Evolutionary conservation across 2,329 filamentous ascomycete species (phyloP).

Genomic region (Fusarium anthophilum): DNA sequence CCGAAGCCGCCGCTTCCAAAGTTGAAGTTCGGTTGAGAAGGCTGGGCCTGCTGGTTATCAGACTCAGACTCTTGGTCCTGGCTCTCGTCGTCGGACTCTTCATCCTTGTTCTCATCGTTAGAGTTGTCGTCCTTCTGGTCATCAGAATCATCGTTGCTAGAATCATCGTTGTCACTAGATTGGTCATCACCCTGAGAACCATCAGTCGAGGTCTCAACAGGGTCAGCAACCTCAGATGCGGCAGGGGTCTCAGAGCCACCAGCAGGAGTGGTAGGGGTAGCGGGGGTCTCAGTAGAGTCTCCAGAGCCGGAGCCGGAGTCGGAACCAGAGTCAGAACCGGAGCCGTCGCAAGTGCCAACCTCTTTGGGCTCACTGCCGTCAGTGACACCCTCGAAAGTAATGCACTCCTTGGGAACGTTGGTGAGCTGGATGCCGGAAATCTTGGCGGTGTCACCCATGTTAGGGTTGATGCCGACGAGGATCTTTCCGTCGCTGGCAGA

Average conservation of each 20-base stretch:
- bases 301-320: slow-evolving; percentile 2
- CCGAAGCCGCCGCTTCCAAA: slow-evolving; percentile 3
- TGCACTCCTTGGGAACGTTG: slow-evolving; percentile 32
- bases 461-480: slow-evolving; percentile 54
- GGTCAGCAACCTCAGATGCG: background rate
- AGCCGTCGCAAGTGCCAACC: slow-evolving; percentile 33
- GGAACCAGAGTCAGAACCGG: background rate
- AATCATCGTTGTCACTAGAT: background rate
- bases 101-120: background rate
- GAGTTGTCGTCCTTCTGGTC: background rate
- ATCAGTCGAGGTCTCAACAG: slow-evolving; percentile 3
- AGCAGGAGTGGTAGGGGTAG: slow-evolving; percentile 10
- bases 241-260: background rate
- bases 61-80: background rate
- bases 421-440: slow-evolving; percentile 36
- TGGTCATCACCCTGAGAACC: background rate
- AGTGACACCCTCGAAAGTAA: slow-evolving; percentile 38
- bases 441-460: slow-evolving; percentile 49
- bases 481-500: slow-evolving; percentile 51
- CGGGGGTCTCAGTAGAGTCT: slow-evolving; percentile 1
- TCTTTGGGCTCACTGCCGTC: slow-evolving; percentile 41
- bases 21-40: background rate
- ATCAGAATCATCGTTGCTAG: background rate
- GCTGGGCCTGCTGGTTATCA: background rate
- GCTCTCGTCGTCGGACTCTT: background rate